Base-by-base conservation (phyloP, 164 flowering plant genomes). In the Chimonanthus salicifolius region DNA sequence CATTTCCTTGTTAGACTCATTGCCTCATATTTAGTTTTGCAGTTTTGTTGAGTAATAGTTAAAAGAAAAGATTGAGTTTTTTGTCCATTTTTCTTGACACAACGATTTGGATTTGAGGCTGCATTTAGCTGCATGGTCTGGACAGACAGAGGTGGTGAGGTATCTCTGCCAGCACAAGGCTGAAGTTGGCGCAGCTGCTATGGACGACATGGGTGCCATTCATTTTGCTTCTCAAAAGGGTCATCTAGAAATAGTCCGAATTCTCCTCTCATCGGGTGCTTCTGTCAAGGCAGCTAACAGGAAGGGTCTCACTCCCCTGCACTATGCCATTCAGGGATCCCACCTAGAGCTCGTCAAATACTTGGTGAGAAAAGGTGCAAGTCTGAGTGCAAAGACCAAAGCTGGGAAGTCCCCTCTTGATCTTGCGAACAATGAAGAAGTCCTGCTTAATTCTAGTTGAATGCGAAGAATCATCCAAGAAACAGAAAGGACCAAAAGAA, bases 191-290 rank as follows among this genome's bases (percentile, higher is more conserved):
- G 98, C 99, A 66, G 93, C 96, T 33, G 97, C 99, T 60, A 88
- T 92, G 88, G 99, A 95, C 76, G 97, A 95, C 81, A 93, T 93
- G 99, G 92, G 90, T 45, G 98, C 98, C 44, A 84, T 95, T 77
- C 99, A 95, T 82, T 95, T 93, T 82, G 99, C 97, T 67, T 84
- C 94, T 50, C 98, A 93, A 75, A 95, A 93, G 81, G 99, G 97
- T 33, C 98, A 95, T 76, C 69, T 93, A 10, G 96, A 92, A 83
- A 86, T 88, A 46, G 89, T 92, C 18, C 82, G 85, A 47, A 71
- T 81, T 58, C 89, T 95, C 2, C 64, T 95, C 15, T 74, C 88
- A 47, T 80, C 86, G 9, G 97, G 99, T 46, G 91, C 78, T 47
- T 92, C 99, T 3, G 72, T 90, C 68, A 90, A 88, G 81, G 82